Conservation (phyloP, 192 early-diverging fungal genomes). For the Entomortierella beljakovae region DNA sequence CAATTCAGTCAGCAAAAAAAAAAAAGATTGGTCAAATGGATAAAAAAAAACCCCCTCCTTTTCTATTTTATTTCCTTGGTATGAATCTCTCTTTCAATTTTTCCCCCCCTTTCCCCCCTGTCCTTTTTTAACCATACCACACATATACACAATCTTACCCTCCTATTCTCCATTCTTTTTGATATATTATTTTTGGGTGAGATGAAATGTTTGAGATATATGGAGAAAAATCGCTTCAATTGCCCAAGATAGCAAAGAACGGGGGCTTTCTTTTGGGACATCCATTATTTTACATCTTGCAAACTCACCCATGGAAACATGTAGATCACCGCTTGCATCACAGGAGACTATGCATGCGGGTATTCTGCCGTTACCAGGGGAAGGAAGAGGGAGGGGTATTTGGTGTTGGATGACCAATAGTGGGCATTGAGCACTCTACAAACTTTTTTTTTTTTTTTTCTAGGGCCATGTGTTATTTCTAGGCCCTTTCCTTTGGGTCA, state of each 20-base stretch:
- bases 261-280: too few species aligned
- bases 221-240: too few species aligned
- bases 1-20: not conserved
- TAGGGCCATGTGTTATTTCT: slow-evolving; percentile 5
- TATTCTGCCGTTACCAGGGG: slow-evolving; percentile 3
- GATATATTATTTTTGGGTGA: slow-evolving; percentile 1
- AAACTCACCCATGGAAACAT: not conserved
- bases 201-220: not conserved
- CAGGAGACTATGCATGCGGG: not conserved
- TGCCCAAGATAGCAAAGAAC: too few species aligned
- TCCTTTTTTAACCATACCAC: not conserved
- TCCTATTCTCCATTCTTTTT: not conserved
- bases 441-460: not conserved
- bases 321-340: not conserved
- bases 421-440: not conserved
- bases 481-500: not conserved
- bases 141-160: not conserved
- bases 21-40: too few species aligned
- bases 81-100: not conserved
- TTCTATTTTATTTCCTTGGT: not conserved
- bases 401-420: not conserved
- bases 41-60: too few species aligned
- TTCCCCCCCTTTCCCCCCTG: not conserved
- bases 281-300: too few species aligned
- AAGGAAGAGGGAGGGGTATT: not conserved